Conservation (phyloP, 768 basidiomycete genomes). For the Boletales sp. region DNA sequence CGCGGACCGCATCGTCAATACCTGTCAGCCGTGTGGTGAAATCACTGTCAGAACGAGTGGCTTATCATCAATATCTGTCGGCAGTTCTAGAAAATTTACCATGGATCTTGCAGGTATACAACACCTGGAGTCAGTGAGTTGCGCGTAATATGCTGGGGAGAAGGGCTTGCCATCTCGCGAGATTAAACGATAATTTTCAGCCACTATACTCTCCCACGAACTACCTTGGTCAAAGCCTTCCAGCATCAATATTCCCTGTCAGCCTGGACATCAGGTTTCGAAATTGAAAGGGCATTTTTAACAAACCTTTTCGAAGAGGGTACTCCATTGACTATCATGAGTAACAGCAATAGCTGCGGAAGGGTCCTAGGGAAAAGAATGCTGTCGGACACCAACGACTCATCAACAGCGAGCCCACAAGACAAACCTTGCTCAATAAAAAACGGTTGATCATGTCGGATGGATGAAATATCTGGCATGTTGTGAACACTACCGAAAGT, state of each 20-base stretch:
- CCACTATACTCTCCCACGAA: not conserved
- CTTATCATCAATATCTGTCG: not conserved
- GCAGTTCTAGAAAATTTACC: not conserved
- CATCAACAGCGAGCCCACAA: too few relatives aligned
- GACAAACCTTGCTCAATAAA: slow-evolving; percentile 1
- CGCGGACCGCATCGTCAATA: not conserved
- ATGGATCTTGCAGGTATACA: not conserved
- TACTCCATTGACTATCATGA: too few relatives aligned
- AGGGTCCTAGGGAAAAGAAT: too few relatives aligned
- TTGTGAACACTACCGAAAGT: too few relatives aligned
- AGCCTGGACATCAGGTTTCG: not conserved
- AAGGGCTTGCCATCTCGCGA: slow-evolving; percentile 4
- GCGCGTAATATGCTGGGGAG: not conserved
- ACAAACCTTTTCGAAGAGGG: too few relatives aligned
- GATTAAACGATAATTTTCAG: slow-evolving; percentile 7
- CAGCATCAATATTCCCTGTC: slow-evolving; percentile 5
- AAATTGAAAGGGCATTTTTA: too few relatives aligned
- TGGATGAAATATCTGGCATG: slow-evolving; percentile 7
- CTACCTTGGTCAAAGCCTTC: slow-evolving; percentile 2
- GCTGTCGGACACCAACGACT: too few relatives aligned
- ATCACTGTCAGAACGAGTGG: not conserved
- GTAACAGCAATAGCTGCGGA: too few relatives aligned
- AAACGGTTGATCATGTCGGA: slow-evolving; percentile 7
- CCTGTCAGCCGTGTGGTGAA: slow-evolving; percentile 2
- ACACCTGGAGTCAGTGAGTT: slow-evolving; percentile 2